Evolutionary conservation across 805 yeast species (phyloP), one percentile per base, ranked within the genome.

Genomic region (Blastobotrys chiropterorum): DNA sequence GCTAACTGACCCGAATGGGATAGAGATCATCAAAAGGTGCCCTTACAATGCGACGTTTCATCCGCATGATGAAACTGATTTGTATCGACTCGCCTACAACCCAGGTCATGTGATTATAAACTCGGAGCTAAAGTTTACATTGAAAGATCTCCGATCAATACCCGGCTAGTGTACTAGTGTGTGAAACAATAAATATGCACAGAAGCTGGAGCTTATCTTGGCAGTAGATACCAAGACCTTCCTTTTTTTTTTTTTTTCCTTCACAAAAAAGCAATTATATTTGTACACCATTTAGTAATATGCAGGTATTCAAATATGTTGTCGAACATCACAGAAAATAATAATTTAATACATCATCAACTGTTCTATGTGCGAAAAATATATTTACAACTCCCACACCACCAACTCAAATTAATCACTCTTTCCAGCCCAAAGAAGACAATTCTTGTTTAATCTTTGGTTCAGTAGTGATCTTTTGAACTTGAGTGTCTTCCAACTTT

Each of bases 401-500:
- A n/a, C 39, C 5, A n/a, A 46, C 44, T 16, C 15, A n/a, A 8
- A 39, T n/a, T 39, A 16, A 19, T 52, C 21, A 52, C 7, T 72
- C 81, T 38, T 64, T 63, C 86, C 86, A 94, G 22, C 98, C 99
- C 56, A 90, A 77, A 39, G 78, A 70, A 56, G 73, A 71, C 63
- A 94, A 78, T 60, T 94, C 96, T 49, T 73, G 72, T 68, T 89
- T 79, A 49, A 94, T 87, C 51, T 83, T 83, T 26, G 75, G 81
- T 72, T 94, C 99, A 47, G 95, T 89, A 56, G 81, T 78, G 59
- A 94, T 92, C 71, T 94, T 94, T 66, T 87, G 76, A 42, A 88
- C 73, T 73, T 94, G 99, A 31, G 98, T 94, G 62, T 85, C 95
- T 71, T 94, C 99, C 60, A 94, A 78, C 55, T 82, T 76, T 57